These are phyloP conservation scores for Lyophyllum decastes DNA, from an alignment of 768 basidiomycete genomes.

Conservation along the genomic window DNA sequence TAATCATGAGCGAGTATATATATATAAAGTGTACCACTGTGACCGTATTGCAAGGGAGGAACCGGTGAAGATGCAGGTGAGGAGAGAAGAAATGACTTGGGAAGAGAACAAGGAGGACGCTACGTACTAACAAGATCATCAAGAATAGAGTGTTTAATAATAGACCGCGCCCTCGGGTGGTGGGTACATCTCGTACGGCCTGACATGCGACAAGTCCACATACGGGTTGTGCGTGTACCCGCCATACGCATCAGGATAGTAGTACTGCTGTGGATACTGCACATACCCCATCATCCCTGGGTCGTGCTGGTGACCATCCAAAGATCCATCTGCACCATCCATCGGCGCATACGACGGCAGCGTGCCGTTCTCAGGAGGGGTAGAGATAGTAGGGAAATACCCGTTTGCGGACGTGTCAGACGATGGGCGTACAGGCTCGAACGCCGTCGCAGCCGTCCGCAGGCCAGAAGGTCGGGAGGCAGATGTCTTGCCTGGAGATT, in stretches of 20 bases:
- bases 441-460: constrained; percentile 52
- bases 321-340: constrained; percentile 28
- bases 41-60: constrained; percentile 11
- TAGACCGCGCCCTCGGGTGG: constrained; percentile 55
- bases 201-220: constrained; percentile 65
- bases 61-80: constrained; percentile 4
- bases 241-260: constrained; percentile 68
- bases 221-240: constrained; percentile 53
- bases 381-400: constrained; percentile 16
- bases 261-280: constrained; percentile 66
- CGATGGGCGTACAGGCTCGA: constrained; percentile 43
- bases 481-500: constrained; percentile 28
- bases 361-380: constrained; percentile 8
- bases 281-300: constrained; percentile 53
- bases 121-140: constrained; percentile 20
- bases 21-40: constrained; percentile 12
- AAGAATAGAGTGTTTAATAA: constrained; percentile 46
- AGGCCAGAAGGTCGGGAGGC: constrained; percentile 37
- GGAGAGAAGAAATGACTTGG: not conserved
- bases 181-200: constrained; percentile 70
- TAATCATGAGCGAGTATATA: constrained; percentile 9
- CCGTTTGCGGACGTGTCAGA: constrained; percentile 20
- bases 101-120: constrained; percentile 1
- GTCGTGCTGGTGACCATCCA: constrained; percentile 15
- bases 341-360: constrained; percentile 32